Percentiles rank a stretch among this genome's conserved stretches.
phyloP scores from a whole-genome alignment of 345 rosid species.

The Limnanthes douglasii region DNA sequence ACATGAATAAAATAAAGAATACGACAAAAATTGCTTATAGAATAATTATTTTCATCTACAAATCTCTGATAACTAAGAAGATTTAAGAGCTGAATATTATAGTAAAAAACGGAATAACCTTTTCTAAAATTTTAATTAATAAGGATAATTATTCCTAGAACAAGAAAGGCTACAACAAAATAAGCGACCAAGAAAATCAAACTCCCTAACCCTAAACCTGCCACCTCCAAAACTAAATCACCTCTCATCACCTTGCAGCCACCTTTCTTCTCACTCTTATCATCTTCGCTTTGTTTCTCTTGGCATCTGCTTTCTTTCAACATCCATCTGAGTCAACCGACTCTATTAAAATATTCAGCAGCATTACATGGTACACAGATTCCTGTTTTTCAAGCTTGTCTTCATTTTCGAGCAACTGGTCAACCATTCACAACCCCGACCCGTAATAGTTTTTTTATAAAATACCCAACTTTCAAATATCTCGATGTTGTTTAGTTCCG shows the following conservation, averaged over 20 bases:
- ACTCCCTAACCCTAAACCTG: neutral
- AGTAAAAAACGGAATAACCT: too few species aligned
- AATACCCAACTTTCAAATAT: conserved; percentile 16
- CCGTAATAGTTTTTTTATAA: conserved; percentile 35
- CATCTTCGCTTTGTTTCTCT: too few species aligned
- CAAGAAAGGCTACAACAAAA: conserved; percentile 49
- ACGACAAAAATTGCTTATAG: too few species aligned
- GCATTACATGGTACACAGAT: conserved; percentile 29
- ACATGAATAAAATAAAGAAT: too few species aligned
- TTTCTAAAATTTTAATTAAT: too few species aligned
- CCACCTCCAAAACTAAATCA: too few species aligned
- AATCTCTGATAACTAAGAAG: too few species aligned
- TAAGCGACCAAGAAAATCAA: conserved; percentile 15
- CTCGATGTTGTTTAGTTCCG: conserved; percentile 11
- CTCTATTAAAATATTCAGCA: conserved; percentile 31
- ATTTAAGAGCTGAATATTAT: too few species aligned
- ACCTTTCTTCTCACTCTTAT: conserved; percentile 16
- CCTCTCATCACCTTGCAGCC: conserved; percentile 11
- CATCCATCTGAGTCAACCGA: conserved; percentile 4
- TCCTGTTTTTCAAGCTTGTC: conserved; percentile 35
- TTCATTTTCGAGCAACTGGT: conserved; percentile 20
- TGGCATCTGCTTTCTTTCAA: too few species aligned
- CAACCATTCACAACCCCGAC: conserved; percentile 23
- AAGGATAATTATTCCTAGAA: too few species aligned
- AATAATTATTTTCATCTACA: too few species aligned